phyloP scores from a whole-genome alignment of 2,329 filamentous ascomycete species.

The Basipetospora sp. region DNA sequence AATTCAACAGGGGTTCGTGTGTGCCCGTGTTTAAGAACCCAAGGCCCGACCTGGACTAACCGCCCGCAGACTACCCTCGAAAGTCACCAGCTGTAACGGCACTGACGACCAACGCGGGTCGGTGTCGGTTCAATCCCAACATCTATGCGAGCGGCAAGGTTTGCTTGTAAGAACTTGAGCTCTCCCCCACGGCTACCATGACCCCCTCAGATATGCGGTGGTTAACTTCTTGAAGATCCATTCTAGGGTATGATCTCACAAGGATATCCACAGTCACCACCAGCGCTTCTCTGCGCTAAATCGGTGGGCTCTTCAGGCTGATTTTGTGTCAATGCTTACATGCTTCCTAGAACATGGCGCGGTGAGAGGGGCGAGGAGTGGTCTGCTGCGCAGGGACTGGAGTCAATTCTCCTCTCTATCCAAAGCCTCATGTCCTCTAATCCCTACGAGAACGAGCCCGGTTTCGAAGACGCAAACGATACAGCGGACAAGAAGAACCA shows the following conservation, averaged over 20 bases:
- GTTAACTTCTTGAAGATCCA: slow-evolving; percentile 46
- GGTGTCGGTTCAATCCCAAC: slow-evolving; percentile 88
- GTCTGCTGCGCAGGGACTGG: slow-evolving; percentile 89
- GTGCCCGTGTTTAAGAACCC: background rate
- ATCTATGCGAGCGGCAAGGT: slow-evolving; percentile 87
- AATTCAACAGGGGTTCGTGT: slow-evolving; percentile 55
- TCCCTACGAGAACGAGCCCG: slow-evolving; percentile 91
- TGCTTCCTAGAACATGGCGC: slow-evolving; percentile 67
- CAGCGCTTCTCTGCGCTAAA: no score
- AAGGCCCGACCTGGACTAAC: slow-evolving; percentile 1
- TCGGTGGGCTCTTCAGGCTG: no score
- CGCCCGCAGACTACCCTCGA: slow-evolving; percentile 58
- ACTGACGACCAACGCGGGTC: slow-evolving; percentile 75
- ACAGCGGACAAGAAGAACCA: slow-evolving; percentile 58
- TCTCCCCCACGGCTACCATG: no score
- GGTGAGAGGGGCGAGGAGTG: slow-evolving; percentile 84
- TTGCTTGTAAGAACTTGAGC: slow-evolving; percentile 54
- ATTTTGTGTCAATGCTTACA: slow-evolving; percentile 11
- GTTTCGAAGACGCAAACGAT: slow-evolving; percentile 64
- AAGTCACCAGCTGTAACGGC: slow-evolving; percentile 49
- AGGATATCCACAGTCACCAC: no score
- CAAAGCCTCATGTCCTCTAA: slow-evolving; percentile 90
- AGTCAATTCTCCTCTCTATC: slow-evolving; percentile 87
- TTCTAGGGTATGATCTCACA: slow-evolving; percentile 64
- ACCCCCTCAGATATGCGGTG: no score